Evolutionary conservation across 371 early-diverging fungal genomes (phyloP).

Genomic region (Choanephora cucurbitarum): DNA sequence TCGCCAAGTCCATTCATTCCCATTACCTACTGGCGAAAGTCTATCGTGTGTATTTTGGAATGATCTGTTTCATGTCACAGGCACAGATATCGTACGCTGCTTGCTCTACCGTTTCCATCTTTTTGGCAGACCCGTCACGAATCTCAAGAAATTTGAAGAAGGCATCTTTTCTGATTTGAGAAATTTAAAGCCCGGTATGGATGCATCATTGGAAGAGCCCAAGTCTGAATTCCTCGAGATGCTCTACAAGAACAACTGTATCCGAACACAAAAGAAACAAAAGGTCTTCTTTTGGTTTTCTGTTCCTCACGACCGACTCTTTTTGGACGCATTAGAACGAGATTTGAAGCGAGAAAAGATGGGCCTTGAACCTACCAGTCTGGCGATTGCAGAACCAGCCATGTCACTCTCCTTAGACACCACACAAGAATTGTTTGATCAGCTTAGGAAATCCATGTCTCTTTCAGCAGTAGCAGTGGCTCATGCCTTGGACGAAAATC

Average conservation of each 20-base stretch:
- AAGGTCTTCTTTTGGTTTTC: conserved; percentile 99
- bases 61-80: conserved; percentile 91
- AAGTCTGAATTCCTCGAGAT: conserved; percentile 96
- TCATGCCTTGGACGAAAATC: conserved; percentile 18
- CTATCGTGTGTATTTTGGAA: conserved; percentile 93
- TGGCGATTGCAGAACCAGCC: conserved; percentile 64
- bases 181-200: conserved; percentile 97
- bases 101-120: conserved; percentile 94
- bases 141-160: conserved; percentile 99
- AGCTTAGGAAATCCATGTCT: conserved; percentile 49
- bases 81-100: conserved; percentile 98
- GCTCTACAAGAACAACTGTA: conserved; percentile 97
- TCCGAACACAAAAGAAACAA: conserved; percentile 99
- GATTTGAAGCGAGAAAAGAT: conserved; percentile 96
- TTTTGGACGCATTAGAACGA: conserved; percentile 98
- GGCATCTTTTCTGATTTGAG: conserved; percentile 98
- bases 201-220: conserved; percentile 97
- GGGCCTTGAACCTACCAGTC: conserved; percentile 81
- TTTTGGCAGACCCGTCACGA: conserved; percentile 86
- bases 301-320: conserved; percentile 96
- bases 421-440: conserved; percentile 65
- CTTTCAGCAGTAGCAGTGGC: conserved; percentile 40
- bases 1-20: conserved; percentile 64
- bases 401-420: conserved; percentile 62
- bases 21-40: conserved; percentile 81